Conservation (phyloP, 805 yeast species). For the Priceomyces haplophilus region DNA sequence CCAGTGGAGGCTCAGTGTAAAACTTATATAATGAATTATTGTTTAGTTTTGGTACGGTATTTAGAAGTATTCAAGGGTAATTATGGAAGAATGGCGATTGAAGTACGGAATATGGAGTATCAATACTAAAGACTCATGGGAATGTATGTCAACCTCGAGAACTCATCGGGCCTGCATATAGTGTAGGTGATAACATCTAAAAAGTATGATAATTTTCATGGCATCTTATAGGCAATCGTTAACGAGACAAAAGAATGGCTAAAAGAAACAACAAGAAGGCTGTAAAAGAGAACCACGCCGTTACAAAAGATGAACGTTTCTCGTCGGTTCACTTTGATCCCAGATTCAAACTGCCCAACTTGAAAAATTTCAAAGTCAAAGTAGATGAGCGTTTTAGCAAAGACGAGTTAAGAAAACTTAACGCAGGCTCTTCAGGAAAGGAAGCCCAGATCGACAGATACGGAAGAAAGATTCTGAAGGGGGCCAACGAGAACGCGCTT, state of each 20-base stretch:
- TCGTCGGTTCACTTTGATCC: constrained; percentile 81
- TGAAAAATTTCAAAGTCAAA: constrained; percentile 66
- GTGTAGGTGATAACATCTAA: neutral
- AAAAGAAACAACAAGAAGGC: constrained; percentile 5
- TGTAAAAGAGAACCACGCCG: constrained; percentile 19
- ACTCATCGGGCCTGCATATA: constrained; percentile 2
- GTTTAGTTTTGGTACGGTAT: no score
- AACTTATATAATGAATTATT: neutral
- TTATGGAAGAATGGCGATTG: neutral
- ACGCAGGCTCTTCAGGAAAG: constrained; percentile 45
- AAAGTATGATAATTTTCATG: neutral
- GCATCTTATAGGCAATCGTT: neutral
- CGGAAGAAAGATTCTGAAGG: constrained; percentile 64
- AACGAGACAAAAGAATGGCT: constrained; percentile 7
- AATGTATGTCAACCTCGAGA: neutral
- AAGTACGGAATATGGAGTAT: no score
- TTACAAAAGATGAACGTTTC: constrained; percentile 72
- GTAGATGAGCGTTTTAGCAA: constrained; percentile 82
- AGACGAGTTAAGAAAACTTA: constrained; percentile 54
- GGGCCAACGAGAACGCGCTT: constrained; percentile 47
- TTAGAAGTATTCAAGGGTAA: no score
- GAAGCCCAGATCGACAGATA: constrained; percentile 75
- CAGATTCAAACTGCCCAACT: constrained; percentile 72
- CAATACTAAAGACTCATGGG: no score
- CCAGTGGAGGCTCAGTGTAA: constrained; percentile 49